Evolutionary conservation across 1,139 yeast genomes (phyloP).

Genomic region (Yamadazyma dushanensis): DNA sequence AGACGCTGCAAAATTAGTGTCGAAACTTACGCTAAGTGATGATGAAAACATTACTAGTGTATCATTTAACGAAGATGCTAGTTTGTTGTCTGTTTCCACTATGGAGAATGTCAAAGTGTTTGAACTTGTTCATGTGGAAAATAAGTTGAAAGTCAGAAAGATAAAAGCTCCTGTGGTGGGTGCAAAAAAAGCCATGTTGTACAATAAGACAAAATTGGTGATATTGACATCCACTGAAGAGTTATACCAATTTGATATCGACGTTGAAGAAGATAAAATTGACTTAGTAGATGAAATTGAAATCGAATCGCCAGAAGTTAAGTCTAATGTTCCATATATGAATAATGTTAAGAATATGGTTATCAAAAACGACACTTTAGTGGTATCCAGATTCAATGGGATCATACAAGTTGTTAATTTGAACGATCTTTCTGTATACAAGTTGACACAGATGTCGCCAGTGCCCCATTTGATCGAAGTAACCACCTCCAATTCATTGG

Average conservation of each 20-base stretch:
- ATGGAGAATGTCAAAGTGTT: conserved; percentile 70
- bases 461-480: conserved; percentile 63
- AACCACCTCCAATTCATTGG: conserved; percentile 50
- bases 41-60: conserved; percentile 81
- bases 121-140: conserved; percentile 35
- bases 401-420: conserved; percentile 54
- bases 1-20: conserved; percentile 48
- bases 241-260: conserved; percentile 48
- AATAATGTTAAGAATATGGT: conserved; percentile 52
- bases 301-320: conserved; percentile 27
- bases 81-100: conserved; percentile 70
- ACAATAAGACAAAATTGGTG: conserved; percentile 46
- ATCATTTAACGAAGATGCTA: conserved; percentile 65
- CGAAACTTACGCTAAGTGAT: conserved; percentile 66
- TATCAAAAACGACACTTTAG: conserved; percentile 48
- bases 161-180: conserved; percentile 56
- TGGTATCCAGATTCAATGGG: conserved; percentile 56
- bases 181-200: conserved; percentile 52
- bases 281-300: conserved; percentile 43
- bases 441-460: conserved; percentile 40
- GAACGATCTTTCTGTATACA: conserved; percentile 36
- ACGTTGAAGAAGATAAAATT: conserved; percentile 23
- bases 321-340: conserved; percentile 29
- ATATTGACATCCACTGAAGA: conserved; percentile 70
- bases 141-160: conserved; percentile 52